Percentiles rank a stretch among this genome's conserved stretches.
phyloP scores from a whole-genome alignment of 1,284 basidiomycete genomes.

The Blastosporella zonata region DNA sequence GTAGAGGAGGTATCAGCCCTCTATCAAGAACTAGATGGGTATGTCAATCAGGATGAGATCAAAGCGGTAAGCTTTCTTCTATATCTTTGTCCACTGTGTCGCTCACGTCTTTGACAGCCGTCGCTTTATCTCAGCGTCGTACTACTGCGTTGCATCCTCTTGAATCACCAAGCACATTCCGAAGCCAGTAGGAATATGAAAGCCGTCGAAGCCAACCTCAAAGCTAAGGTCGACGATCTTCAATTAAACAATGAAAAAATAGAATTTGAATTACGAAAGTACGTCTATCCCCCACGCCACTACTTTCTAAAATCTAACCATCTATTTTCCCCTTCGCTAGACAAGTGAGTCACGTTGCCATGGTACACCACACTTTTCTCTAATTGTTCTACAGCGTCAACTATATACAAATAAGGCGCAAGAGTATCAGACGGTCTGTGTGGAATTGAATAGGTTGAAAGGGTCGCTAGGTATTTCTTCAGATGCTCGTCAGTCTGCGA shows the following conservation, averaged over 20 bases:
- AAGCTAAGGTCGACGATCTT: conserved; percentile 60
- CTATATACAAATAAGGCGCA: conserved; percentile 65
- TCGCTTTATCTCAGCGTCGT: conserved; percentile 65
- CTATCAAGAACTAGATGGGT: conserved; percentile 71
- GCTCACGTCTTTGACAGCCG: conserved; percentile 14
- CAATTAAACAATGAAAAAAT: conserved; percentile 55
- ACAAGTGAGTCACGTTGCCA: conserved; percentile 47
- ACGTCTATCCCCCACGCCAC: conserved; percentile 27
- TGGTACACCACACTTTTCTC: conserved; percentile 22
- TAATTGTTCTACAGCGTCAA: conserved; percentile 42
- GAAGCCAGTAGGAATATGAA: conserved; percentile 67
- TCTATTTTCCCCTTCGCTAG: conserved; percentile 29
- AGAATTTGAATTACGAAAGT: conserved; percentile 65
- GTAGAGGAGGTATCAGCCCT: conserved; percentile 75
- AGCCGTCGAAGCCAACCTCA: conserved; percentile 55
- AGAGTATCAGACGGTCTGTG: conserved; percentile 63
- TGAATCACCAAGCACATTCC: conserved; percentile 74
- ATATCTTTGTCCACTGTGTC: not conserved
- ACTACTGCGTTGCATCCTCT: conserved; percentile 72
- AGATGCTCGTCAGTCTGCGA: conserved; percentile 28
- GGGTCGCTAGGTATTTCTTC: conserved; percentile 35
- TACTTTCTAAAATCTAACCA: conserved; percentile 19
- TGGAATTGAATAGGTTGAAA: conserved; percentile 59
- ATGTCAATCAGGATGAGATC: conserved; percentile 58
- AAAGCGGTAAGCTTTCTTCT: conserved; percentile 48